Percentiles rank a stretch among this genome's conserved stretches.
phyloP scores from a whole-genome alignment of 768 basidiomycete species.

The Tylopilus rubrobrunneus region DNA sequence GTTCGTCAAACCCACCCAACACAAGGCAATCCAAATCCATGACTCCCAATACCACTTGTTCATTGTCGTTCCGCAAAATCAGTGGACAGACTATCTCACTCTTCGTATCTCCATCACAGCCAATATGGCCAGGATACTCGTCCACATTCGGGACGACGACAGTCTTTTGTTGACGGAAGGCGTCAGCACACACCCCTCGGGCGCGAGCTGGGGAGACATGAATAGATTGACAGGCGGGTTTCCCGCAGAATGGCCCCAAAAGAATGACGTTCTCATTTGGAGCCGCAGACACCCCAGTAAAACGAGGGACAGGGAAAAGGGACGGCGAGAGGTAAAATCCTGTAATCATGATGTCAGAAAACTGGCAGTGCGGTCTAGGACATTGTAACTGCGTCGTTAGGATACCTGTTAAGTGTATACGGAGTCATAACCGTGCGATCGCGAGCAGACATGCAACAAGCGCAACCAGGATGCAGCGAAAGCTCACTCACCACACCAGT shows the following conservation, averaged over 20 bases:
- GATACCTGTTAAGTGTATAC: too few relatives aligned
- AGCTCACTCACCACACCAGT: constrained; percentile 81
- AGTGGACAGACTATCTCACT: constrained; percentile 90
- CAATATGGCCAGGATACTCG: constrained; percentile 86
- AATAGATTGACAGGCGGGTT: constrained; percentile 89
- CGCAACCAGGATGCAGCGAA: not conserved
- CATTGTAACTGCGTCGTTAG: too few relatives aligned
- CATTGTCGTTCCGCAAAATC: constrained; percentile 33
- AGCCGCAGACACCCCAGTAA: constrained; percentile 9
- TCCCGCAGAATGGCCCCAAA: constrained; percentile 85
- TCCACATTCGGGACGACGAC: constrained; percentile 77
- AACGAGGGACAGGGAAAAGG: constrained; percentile 53
- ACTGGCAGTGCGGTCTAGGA: not conserved
- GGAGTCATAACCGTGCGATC: not conserved
- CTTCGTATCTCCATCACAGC: constrained; percentile 87
- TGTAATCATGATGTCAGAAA: constrained; percentile 34
- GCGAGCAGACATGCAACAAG: not conserved
- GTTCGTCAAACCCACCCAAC: constrained; percentile 58
- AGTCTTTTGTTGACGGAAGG: constrained; percentile 54
- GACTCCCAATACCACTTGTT: constrained; percentile 47
- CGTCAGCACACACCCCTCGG: constrained; percentile 85
- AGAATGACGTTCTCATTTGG: constrained; percentile 37
- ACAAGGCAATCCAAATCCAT: constrained; percentile 86
- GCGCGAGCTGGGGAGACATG: constrained; percentile 46
- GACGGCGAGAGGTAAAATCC: constrained; percentile 81